A percentile compares a stretch with the other conserved stretches of the same genome.
Evolutionary conservation across 2,329 filamentous ascomycete genomes (phyloP).

Genomic region (Fusarium sp.): DNA sequence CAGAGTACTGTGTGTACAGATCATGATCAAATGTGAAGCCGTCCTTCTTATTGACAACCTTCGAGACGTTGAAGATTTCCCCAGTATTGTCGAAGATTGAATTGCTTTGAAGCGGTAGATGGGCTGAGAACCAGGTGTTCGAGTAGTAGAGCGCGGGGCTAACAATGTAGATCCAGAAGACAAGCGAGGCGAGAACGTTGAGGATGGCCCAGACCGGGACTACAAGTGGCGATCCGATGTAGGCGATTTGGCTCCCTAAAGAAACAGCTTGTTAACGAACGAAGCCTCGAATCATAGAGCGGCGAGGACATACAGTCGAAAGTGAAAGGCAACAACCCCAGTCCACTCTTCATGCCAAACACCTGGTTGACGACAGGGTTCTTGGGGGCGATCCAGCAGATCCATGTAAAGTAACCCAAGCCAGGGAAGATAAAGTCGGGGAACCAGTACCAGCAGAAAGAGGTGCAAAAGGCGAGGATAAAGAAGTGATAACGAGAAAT

Average conservation of each 20-base stretch:
- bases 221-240: slow-evolving; percentile 52
- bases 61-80: slow-evolving; percentile 55
- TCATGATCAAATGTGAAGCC: slow-evolving; percentile 55
- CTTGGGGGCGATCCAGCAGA: slow-evolving; percentile 58
- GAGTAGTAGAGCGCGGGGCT: slow-evolving; percentile 56
- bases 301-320: slow-evolving; percentile 48
- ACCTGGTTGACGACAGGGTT: slow-evolving; percentile 56
- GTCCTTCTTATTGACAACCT: slow-evolving; percentile 55
- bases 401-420: slow-evolving; percentile 55
- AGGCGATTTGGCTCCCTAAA: slow-evolving; percentile 45
- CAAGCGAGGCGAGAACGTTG: slow-evolving; percentile 57
- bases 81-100: slow-evolving; percentile 63
- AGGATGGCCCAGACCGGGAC: slow-evolving; percentile 55
- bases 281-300: background rate
- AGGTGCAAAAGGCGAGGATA: slow-evolving; percentile 45
- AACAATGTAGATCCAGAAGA: slow-evolving; percentile 57
- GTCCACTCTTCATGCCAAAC: slow-evolving; percentile 56
- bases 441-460: slow-evolving; percentile 59
- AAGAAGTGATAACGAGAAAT: slow-evolving; percentile 56
- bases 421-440: slow-evolving; percentile 57
- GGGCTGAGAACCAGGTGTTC: slow-evolving; percentile 60
- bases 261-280: background rate
- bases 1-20: slow-evolving; percentile 59
- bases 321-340: slow-evolving; percentile 52
- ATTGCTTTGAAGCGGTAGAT: slow-evolving; percentile 61